Conservation (phyloP, 140 eudicot species). For the Bidens hawaiensis region DNA sequence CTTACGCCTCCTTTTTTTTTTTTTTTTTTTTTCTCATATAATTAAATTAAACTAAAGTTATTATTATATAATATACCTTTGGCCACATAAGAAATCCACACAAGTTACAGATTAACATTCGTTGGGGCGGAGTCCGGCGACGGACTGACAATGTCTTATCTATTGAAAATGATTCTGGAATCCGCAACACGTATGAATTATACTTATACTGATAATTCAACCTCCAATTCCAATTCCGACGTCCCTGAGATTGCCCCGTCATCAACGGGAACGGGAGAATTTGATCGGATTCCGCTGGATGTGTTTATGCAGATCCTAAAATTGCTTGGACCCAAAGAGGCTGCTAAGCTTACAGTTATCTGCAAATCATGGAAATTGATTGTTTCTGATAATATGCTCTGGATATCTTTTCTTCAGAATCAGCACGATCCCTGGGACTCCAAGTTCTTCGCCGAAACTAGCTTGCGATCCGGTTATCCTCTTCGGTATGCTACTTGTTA, state of each 20-base stretch:
- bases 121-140: too few species aligned
- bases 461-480: constrained; percentile 56
- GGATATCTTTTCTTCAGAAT: constrained; percentile 61
- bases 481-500: constrained; percentile 57
- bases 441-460: constrained; percentile 61
- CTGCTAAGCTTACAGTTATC: constrained; percentile 48
- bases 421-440: constrained; percentile 61
- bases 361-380: constrained; percentile 60
- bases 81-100: too few species aligned
- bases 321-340: constrained; percentile 62
- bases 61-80: too few species aligned
- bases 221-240: constrained; percentile 19
- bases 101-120: too few species aligned
- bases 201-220: constrained; percentile 9
- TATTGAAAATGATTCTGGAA: constrained; percentile 36
- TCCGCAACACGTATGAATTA: constrained; percentile 32
- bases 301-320: constrained; percentile 50
- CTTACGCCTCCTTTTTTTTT: too few species aligned
- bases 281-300: constrained; percentile 64
- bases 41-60: too few species aligned
- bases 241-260: too few species aligned
- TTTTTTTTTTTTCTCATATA: too few species aligned
- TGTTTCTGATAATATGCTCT: constrained; percentile 50
- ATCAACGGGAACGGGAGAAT: constrained; percentile 71
- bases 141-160: constrained; percentile 17